Evolutionary conservation across 2,329 filamentous ascomycete genomes (phyloP), one percentile per base, ranked within the genome.

Genomic region (Rutstroemia sp.): DNA sequence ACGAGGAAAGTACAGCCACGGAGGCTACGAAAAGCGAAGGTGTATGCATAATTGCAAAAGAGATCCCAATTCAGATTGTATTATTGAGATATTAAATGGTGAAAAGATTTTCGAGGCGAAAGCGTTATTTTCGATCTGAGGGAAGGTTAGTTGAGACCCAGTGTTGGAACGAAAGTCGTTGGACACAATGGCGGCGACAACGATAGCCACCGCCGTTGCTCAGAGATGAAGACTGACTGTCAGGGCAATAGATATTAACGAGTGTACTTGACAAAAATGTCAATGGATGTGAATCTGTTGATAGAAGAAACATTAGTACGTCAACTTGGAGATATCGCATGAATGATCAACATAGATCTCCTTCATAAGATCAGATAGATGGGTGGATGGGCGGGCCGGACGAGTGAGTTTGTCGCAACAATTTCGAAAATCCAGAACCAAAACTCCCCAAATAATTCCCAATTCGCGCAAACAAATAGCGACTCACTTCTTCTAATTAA

Each of bases 211-310:
- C 16, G 16, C 48, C 48, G n/a, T 17, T 44, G 9, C 7, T 48
- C 25, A 38, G 14, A 14, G 7, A 21, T 45, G 38, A 21, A 45
- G 38, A 74, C 73, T 72, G 64, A 75, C 73, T 76, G 77, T 79
- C 76, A 79, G 76, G 72, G 69, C 65, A 63, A 66, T 66, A 69
- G 71, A 64, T 64, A 57, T 60, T 62, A 81, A 79, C 74, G 80
- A 82, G 73, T 79, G 79, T 79, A 80, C 74, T 79, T 81, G 79
- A 81, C 78, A 74, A 70, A n/a, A 65, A 69, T 73, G 73, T 77
- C 75, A 80, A 81, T 67, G 76, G 80, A 72, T 69, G 78, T 77
- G 55, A 65, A 56, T 52, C 42, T 37, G 51, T 53, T 44, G 44
- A 16, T 58, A 51, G 23, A 54, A 37, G 65, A 67, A 59, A 68